phyloP scores from a whole-genome alignment of 1,284 basidiomycete genomes.

The Melampsora larici-populina region DNA sequence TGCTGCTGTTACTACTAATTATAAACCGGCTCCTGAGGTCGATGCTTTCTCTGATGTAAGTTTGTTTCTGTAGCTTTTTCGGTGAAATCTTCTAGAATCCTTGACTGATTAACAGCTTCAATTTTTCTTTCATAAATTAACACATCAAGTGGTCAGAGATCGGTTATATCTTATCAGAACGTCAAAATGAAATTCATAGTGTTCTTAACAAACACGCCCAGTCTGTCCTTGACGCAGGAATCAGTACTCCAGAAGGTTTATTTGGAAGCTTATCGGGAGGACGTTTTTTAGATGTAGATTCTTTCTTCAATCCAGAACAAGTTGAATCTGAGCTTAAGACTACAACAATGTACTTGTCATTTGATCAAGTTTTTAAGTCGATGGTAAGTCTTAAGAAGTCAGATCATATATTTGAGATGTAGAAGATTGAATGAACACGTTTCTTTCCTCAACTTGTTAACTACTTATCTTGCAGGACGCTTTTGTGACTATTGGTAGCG shows the following conservation, averaged over 20 bases:
- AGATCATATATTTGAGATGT: background rate
- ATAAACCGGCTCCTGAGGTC: slow-evolving; percentile 6
- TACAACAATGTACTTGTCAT: slow-evolving; percentile 11
- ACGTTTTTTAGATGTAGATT: background rate
- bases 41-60: slow-evolving; percentile 31
- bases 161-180: slow-evolving; percentile 13
- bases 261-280: slow-evolving; percentile 14
- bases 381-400: slow-evolving; percentile 11
- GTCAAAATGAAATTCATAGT: slow-evolving; percentile 19
- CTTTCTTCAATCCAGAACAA: slow-evolving; percentile 19
- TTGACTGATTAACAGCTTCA: background rate
- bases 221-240: slow-evolving; percentile 3
- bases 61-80: background rate
- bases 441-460: background rate
- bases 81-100: background rate
- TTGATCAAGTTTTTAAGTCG: slow-evolving; percentile 24
- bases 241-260: slow-evolving; percentile 22
- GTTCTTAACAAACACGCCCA: slow-evolving; percentile 19
- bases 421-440: background rate
- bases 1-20: slow-evolving; percentile 7
- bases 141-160: slow-evolving; percentile 12
- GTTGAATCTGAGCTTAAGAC: slow-evolving; percentile 17
- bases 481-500: slow-evolving; percentile 38
- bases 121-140: background rate
- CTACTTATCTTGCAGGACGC: slow-evolving; percentile 16